Base-by-base conservation (phyloP, 2,329 filamentous ascomycete species). In the Amesomyces nigricolor region DNA sequence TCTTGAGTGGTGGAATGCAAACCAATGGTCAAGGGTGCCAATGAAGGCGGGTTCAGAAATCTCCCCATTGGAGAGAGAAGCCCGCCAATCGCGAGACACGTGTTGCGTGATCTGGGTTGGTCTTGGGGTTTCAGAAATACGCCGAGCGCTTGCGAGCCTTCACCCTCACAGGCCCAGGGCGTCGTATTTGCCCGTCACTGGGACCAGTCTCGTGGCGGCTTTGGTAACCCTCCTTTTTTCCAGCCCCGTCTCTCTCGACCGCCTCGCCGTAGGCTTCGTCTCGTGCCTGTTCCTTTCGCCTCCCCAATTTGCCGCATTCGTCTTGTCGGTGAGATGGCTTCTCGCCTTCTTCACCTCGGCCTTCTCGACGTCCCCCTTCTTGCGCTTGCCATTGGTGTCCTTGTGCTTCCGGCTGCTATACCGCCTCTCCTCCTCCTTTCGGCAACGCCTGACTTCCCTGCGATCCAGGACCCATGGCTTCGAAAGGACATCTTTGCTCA, bases 381-480 rank as follows among this genome's bases (percentile, higher is more conserved):
- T 45, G 6, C 32, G 47, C 35, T 19, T 45, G 17, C 39, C 38
- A 10, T n/a, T 53, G 42, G n/a, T 49, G 16, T 37, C 30, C 53
- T 60, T 65, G 22, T 62, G 61, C 11, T 59, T 56, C 16, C 32
- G 32, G 26, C 45, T 45, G 40, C 16, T 14, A 19, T 19, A 51
- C 14, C 29, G 63, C 57, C 66, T 65, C 56, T 75, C 74, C 8
- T 75, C 75, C 56, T 78, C 72, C 59, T 70, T 75, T 57, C 74
- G 74, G 61, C 79, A 83, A 55, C 68, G 71, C 48, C 75, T 75
- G 45, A 84, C 71, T 51, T 78, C 74, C 55, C 70, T 73, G 19
- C 68, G 66, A 30, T 71, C 73, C 30, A 86, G 62, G n/a, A 75
- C 65, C 84, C 84, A 87, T 0, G 80, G 77, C 54, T 66, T 69